Base-by-base conservation (phyloP, 805 yeast genomes). In the Lipomyces orientalis region DNA sequence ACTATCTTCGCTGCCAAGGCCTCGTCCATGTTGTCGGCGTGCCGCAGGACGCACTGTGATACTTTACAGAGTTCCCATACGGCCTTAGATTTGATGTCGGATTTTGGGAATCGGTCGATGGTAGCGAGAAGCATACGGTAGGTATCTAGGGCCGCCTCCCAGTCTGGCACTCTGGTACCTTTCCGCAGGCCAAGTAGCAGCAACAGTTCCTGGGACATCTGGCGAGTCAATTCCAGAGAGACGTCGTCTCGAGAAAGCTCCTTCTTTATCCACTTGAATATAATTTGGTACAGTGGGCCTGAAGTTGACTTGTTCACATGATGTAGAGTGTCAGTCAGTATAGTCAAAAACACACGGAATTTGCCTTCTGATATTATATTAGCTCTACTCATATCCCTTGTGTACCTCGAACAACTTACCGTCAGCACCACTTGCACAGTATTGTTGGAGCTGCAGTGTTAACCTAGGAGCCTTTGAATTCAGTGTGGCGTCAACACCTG, bases 401-500 rank as follows among this genome's bases (percentile, higher is more conserved):
- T 37, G 34, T 34, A 34, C n/a, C 57, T 25, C 25, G 31, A 12
- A 14, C 34, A 52, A 14, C 33, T 19, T 52, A 52, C 55, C 55
- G 29, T 60, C 59, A 8, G 34, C 56, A 43, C 62, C 64, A 1
- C 65, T 49, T 3, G 70, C 59, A n/a, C 67, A 64, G 33, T 56
- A 64, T 33, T 65, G 67, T 22, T 68, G 72, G 14, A 69, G 60
- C 31, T 55, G 59, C 33, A 54, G 25, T 8, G 58, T 37, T 22
- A 69, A 62, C 31, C 55, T 63, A 0, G 81, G 76, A 0, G 93
- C 81, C 75, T 87, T 91, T 0, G 97, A 90, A 76, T 94, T 97
- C 67, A 93, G 81, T 0, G 90, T 83, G 4, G 86, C 89, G 14
- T 85, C 84, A 0, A 97, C 87, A 57, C 91, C 87, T 70, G 85